Base-by-base conservation (phyloP, 768 basidiomycete genomes). In the Lactarius vividus region DNA sequence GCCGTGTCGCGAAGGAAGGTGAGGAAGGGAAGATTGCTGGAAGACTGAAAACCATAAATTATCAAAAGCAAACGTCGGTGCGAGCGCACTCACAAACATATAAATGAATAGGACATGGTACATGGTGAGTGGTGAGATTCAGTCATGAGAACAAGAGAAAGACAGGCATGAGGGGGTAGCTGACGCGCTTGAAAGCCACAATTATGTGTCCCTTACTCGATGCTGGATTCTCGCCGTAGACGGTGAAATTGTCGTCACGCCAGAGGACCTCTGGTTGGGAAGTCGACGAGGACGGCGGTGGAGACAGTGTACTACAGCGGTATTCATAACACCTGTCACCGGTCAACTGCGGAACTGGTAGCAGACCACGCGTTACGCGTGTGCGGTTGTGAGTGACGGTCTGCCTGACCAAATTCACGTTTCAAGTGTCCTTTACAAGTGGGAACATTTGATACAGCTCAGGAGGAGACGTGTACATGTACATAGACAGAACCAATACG, bases 91-190 rank as follows among this genome's bases (percentile, higher is more conserved):
- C 73, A 89, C 88, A 61, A 91, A 81, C 42, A 81, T 83, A 74
- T 91, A 91, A 74, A 91, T 81, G 68, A 88, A 91, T 29, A 88
- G 87, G 61, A 92, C 88, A 76, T 92, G n/a, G n/a, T n/a, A n/a
- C n/a, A n/a, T n/a, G 89, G 42, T 91, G 79, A 74, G 89, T 91
- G 73, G 26, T 44, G 29, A 55, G 46, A 26, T n/a, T 29, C n/a
- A 15, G n/a, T 58, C 15, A 61, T 58, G 23, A 59, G 57, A 56
- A 59, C 54, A 29, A 49, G 55, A 29, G 31, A 62, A 68, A 29
- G 67, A 64, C 29, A 29, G 44, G 57, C 58, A 11, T 46, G 10
- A 11, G 28, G 37, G 44, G 33, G 63, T 52, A 59, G 80, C 86
- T 56, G 23, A 49, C 46, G 46, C 68, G 89, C 90, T 91, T 91